Percentiles rank a stretch among this genome's conserved stretches.
Conservation (phyloP, 1,284 basidiomycete genomes). For the Cerrena zonata region DNA sequence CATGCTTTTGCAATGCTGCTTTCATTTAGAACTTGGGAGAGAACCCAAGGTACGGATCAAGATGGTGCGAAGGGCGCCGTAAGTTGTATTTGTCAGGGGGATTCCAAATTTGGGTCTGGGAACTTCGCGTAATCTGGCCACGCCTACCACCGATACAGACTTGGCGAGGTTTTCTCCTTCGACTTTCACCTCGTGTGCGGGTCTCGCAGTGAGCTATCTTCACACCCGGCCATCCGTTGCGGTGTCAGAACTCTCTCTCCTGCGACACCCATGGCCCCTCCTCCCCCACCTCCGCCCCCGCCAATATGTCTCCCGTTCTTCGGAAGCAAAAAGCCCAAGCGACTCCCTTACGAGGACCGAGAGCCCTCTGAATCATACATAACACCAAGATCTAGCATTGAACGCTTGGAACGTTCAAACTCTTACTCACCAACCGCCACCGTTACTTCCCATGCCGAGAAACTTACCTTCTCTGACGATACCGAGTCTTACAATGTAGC, state of each 20-base stretch:
- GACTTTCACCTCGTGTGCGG: slow-evolving; percentile 14
- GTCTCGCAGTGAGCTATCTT: slow-evolving; percentile 14
- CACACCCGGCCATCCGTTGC: background rate
- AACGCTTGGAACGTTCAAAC: slow-evolving; percentile 22
- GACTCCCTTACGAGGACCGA: slow-evolving; percentile 25
- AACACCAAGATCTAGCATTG: slow-evolving; percentile 24
- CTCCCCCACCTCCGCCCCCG: slow-evolving; percentile 24
- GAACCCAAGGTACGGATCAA: background rate
- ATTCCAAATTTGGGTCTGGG: background rate
- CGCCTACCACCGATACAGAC: background rate
- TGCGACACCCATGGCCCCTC: slow-evolving; percentile 28
- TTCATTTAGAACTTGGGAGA: background rate
- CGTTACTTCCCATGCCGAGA: slow-evolving; percentile 33
- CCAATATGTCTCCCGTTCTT: slow-evolving; percentile 25
- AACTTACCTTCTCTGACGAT: slow-evolving; percentile 34
- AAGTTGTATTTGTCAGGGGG: background rate
- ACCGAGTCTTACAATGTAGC: slow-evolving; percentile 29
- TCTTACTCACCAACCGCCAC: slow-evolving; percentile 36
- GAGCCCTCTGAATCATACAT: slow-evolving; percentile 20
- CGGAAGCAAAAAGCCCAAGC: slow-evolving; percentile 22
- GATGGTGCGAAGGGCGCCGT: no score
- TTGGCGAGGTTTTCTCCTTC: slow-evolving; percentile 6
- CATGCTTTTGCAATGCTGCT: background rate
- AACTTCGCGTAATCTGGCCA: slow-evolving; percentile 2
- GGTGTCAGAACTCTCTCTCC: slow-evolving; percentile 5